Base-by-base conservation (phyloP, 139 green algal species). In the Tetraselmis striata region DNA sequence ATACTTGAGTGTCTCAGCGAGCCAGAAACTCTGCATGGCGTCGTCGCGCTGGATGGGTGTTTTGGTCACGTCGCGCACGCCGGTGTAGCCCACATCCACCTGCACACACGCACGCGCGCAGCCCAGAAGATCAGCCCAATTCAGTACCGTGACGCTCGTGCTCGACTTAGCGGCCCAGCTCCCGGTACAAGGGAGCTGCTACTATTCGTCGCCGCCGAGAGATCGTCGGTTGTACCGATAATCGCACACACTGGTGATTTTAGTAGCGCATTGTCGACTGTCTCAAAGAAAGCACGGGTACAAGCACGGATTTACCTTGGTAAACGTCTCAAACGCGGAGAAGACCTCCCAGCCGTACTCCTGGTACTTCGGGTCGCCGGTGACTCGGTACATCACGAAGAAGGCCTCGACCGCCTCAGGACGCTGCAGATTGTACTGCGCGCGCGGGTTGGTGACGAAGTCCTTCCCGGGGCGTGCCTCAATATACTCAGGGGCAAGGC, bases 1-100 rank as follows among this genome's bases (percentile, higher is more conserved):
- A 80, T 97, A 94, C 83, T 97, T 97, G n/a, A 97, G 85, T 0
- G 93, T 95, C 82, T 97, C 93, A 1, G 93, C 93, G 28, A 95
- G 59, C 59, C 92, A 96, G 85, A 93, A 96, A 77, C 82, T 91
- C 80, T 93, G 89, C 92, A 92, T 89, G n/a, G 79, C 91, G 86
- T 96, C 88, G 77, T 96, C 93, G 26, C 86, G 78, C 28, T 67
- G 31, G 0, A 86, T 83, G 2, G 87, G 59, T 22, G 84, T 58
- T 28, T 79, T n/a, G 29, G 74, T 78, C 27, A 95, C 93, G 81
- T 96, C 92, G 25, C 81, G 79, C 0, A 95, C 23, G 1, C 93
- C 93, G 1, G 82, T 82, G 82, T 94, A 96, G 1, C 93, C 93
- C 2, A 76, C 81, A 22, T 90, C 85, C 23, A 90, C 83, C 59